Evolutionary conservation across 805 yeast genomes (phyloP), one percentile per base, ranked within the genome.

Genomic region (Candida sakaeoensis): DNA sequence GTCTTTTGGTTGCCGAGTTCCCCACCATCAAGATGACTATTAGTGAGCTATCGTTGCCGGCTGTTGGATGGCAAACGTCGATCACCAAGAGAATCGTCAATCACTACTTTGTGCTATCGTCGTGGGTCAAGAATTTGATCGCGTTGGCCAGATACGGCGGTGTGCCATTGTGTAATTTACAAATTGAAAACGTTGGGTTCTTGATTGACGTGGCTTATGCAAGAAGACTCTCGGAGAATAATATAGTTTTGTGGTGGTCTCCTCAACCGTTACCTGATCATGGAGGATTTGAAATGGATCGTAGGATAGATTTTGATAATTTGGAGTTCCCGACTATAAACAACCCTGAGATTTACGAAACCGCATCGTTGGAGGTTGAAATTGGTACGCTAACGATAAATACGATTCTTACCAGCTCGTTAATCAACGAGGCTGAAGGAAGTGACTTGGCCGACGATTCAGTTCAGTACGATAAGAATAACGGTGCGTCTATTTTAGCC

Each of bases 221-320:
- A 0, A 71, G 99, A 52, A 71, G 80, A 37, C 70, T 93, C 41
- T 68, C 68, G 14, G 72, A 78, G 34, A 75, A 77, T 35, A 77
- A 80, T 44, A 75, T 85, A 29, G 82, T 91, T 5, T 64, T 95
- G 22, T 93, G 99, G 98, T 93, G 99, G 98, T 85, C 95, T 0
- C 77, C 81, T 3, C 70, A 72, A 14, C 85, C 91, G 1, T 60
- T 74, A 33, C 91, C 96, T 0, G 96, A 88, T 53, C 82, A 77
- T 52, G 97, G 96, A 22, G 96, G 95, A 1, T 54, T 65, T 31
- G 90, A 88, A 56, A 76, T 73, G 50, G 93, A 85, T 51, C 67
- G 64, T 8, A 47, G 68, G 16, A 64, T 68, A 16, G 79, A 79
- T 42, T 84, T 79, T 43, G 82, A 80, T 39, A 65, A 61, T 25